Base-by-base conservation (phyloP, 352 stramenopile species). In the Phytopythium mirpurense region DNA sequence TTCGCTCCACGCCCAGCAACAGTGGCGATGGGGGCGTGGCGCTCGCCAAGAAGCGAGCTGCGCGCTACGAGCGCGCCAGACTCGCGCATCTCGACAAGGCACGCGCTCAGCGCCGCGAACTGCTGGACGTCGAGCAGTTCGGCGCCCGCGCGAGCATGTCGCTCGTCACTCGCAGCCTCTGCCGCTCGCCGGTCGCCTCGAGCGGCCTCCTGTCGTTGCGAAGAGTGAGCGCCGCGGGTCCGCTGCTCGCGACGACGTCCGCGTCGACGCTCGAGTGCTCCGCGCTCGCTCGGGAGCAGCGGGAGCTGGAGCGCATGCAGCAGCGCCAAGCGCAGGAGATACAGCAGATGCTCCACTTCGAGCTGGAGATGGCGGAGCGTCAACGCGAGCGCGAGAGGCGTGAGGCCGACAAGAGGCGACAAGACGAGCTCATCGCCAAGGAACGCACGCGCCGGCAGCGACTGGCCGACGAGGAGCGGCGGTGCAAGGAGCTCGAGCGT, bases 271-370 rank as follows among this genome's bases (percentile, higher is more conserved):
- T 62, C 15, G 76, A 87, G n/a, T 78, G 68, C 37, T 79, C 67
- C 1, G 65, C 79, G n/a, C 68, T 93, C 19, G 72, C 86, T 48
- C 68, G 68, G 0, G 83, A 93, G 50, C 86, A 85, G 41, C 63
- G 64, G 23, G 74, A 86, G 35, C 55, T 93, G 1, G 78, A 88
- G 46, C 70, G 78, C n/a, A 90, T 93, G 24, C 71, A 77, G 50
- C 68, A 72, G 19, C 83, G 83, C 0, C 83, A 90, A 56, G 62
- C 72, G 0, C 55, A 74, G 1, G 82, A 90, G 36, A 74, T 90
- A 70, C 79, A 93, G 60, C 79, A 90, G 38, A 67, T 90, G 60
- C 55, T 90, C 0, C 58, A 63, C 14, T 87, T 86, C 54, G 82
- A 92, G 46, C 60, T 88, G 27, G 78, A 74, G 27, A 85, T 79